Conservation (phyloP, 257 asterid genomes). For the Henckelia pumila region DNA sequence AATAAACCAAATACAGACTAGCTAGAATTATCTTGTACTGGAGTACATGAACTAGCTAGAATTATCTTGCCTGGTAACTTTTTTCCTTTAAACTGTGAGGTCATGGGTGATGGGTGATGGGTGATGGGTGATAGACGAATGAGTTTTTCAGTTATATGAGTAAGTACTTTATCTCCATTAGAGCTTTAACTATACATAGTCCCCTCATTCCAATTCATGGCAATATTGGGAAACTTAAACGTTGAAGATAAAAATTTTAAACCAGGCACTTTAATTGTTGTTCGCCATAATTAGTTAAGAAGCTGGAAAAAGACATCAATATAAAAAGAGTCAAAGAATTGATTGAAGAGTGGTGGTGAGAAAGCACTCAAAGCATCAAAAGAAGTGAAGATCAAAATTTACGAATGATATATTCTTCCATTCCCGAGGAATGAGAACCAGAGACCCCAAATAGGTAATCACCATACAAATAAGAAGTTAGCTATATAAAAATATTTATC, state of each 20-base stretch:
- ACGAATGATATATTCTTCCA: slow-evolving; percentile 4
- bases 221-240: background rate
- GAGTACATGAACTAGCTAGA: too few species aligned
- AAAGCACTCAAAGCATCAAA: background rate
- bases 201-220: slow-evolving; percentile 6
- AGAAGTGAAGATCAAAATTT: slow-evolving; percentile 8
- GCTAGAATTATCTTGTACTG: too few species aligned
- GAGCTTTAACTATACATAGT: slow-evolving; percentile 1
- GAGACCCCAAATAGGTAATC: background rate
- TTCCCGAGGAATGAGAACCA: slow-evolving; percentile 11
- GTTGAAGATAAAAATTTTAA: background rate
- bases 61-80: background rate
- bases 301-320: background rate
- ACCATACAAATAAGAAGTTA: background rate
- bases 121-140: background rate
- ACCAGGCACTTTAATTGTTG: background rate
- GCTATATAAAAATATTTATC: background rate
- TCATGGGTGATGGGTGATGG: background rate
- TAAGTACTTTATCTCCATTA: background rate
- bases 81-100: background rate
- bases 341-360: background rate
- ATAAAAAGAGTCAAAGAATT: background rate
- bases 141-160: background rate
- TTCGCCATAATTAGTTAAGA: slow-evolving; percentile 10
- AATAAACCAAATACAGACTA: background rate